Base-by-base conservation (phyloP, 2,329 filamentous ascomycete species). In the Pezizomycotina sp. region DNA sequence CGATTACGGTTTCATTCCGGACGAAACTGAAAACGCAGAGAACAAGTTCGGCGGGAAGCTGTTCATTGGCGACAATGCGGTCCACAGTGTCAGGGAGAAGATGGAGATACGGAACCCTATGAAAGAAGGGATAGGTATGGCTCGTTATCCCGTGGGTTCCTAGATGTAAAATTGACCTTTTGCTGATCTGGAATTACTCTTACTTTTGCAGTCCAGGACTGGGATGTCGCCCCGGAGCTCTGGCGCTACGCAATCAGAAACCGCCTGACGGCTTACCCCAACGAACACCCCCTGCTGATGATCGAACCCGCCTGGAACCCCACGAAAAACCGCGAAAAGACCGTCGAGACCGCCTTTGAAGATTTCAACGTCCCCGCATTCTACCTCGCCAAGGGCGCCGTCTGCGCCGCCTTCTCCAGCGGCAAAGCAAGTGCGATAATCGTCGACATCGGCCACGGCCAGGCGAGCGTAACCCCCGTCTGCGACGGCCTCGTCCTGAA, bases 301-400 rank as follows among this genome's bases (percentile, higher is more conserved):
- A 92, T 82, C 1, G 89, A 98, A 60, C 79, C 84, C 9, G 78
- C 81, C 7, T 95, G 86, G 84, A 95, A 92, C 59, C 68, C 74
- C 16, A 60, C 70, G 27, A 93, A 93, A 62, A 72, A 78, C 42
- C 69, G 91, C 42, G 89, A 98, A 62, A 92, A 89, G 68, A 76
- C 77, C 25, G 86, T 93, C 52, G 89, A 98, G 62, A 74, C 95
- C 46, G 83, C 82, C 42, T 93, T 98, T 76, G 89, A 98, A 65
- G 80, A 74, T 54, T 98, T 89, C 83, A 84, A 82, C 18, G 78
- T 77, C 37, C 89, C 89, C 12, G 89, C 89, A 4, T 95, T 93
- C 59, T 98, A 86, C 68, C 65, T 95, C 43, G 81, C 81, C 46
- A 74, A 81, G 53, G 91, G 75, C 34, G 83, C 86, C 16, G 84